Base-by-base conservation (phyloP, 2,329 filamentous ascomycete species). In the Talaromyces atroroseus region DNA sequence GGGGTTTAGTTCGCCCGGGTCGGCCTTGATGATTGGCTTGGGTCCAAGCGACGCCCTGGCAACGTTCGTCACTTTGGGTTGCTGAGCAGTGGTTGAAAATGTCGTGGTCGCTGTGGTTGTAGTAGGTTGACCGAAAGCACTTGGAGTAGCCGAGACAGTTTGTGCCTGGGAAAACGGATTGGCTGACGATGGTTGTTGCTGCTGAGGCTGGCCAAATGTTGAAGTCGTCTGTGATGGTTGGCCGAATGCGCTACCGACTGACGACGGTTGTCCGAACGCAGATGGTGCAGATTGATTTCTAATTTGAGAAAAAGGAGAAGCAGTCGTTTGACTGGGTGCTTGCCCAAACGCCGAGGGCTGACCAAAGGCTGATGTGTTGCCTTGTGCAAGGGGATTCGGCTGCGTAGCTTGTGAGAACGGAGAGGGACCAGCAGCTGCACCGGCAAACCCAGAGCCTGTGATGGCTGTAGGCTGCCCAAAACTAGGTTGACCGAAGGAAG, bases 401-500 rank as follows among this genome's bases (percentile, higher is more conserved):
- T 53, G 57, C 16, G 49, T 56, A 23, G 44, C 44, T 52, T 75
- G 74, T 2, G 78, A 75, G 59, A 84, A 82, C 2, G 73, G 68
- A 38, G 72, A 68, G 7, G 65, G 48, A 24, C 52, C 60, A 48
- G 64, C 61, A 44, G 60, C 64, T 36, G 72, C 69, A 34, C 73
- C 68, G 36, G 73, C 74, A 54, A 78, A 72, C 20, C 64, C 62
- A 12, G 64, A 60, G 2, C 58, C 55, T 55, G 63, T 65, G 16
- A 63, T 58, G 4, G 61, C 54, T 24, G 65, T 58, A 23, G 65
- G 62, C 49, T 68, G 67, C 7, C 64, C 64, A 32, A 72, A 65
- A 10, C 63, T 58, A 14, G 66, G 58, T 49, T 68, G 64, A 20
- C 70, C 74, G 62, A 83, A 82, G 1, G 80, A 59, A 23, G 70